These are phyloP conservation scores for Pseudogymnoascus sp. DNA, from an alignment of 2,329 filamentous ascomycete genomes.

Conservation along the genomic window DNA sequence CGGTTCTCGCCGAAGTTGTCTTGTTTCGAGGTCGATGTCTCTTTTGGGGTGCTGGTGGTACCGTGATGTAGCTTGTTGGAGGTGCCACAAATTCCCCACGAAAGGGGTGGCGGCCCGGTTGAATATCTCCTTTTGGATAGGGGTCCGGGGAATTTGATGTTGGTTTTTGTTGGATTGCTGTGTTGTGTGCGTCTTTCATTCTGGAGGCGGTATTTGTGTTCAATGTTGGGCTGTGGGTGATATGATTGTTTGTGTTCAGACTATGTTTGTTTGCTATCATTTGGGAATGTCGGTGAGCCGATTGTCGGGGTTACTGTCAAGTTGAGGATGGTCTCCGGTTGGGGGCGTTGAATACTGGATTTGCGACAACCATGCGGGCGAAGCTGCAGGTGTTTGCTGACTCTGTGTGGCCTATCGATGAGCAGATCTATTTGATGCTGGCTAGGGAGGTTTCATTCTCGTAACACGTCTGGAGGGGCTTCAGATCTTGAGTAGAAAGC, in stretches of 20 bases:
- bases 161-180: not conserved
- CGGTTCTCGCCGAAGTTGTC: not conserved
- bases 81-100: not conserved
- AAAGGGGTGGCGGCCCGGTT: not conserved
- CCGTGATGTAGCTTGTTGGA: conserved; percentile 4
- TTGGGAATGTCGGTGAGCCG: not conserved
- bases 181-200: not conserved
- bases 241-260: no score
- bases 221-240: not conserved
- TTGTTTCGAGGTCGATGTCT: not conserved
- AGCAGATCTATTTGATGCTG: not conserved
- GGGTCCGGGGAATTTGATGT: not conserved
- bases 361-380: not conserved
- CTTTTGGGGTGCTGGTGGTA: not conserved
- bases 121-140: not conserved
- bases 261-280: not conserved
- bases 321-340: not conserved
- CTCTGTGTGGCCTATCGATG: not conserved
- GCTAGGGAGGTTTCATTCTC: not conserved
- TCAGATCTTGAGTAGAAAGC: not conserved
- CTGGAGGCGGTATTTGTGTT: not conserved
- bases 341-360: not conserved
- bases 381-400: not conserved
- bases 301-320: not conserved
- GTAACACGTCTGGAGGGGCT: not conserved